Evolutionary conservation across 768 basidiomycete genomes (phyloP).

Genomic region (Pleurotus salmoneostramineus): DNA sequence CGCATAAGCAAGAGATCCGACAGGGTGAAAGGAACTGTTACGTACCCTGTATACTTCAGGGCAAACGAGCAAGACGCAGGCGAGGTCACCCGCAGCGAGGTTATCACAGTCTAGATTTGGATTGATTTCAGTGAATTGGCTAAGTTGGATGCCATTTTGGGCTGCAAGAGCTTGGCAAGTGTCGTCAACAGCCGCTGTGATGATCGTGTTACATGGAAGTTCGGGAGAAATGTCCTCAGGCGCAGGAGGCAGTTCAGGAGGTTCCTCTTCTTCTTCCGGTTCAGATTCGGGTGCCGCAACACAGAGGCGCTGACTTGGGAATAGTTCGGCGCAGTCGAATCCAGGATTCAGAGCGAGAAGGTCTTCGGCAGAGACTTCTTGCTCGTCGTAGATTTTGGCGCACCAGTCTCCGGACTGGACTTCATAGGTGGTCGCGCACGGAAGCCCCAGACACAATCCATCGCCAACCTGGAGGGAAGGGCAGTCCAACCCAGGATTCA

Average conservation of each 20-base stretch:
- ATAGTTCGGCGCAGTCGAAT: neutral
- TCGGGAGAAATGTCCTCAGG: neutral
- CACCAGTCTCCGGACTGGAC: constrained; percentile 7
- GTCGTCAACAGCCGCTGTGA: neutral
- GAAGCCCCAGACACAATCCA: constrained; percentile 4
- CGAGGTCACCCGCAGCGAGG: constrained; percentile 3
- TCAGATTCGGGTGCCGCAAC: neutral
- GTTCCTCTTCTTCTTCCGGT: neutral
- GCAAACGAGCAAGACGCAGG: constrained; percentile 3
- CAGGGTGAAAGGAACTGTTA: neutral
- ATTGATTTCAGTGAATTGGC: constrained; percentile 1
- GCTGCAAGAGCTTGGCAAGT: neutral
- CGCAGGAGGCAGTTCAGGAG: neutral
- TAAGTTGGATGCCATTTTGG: constrained; percentile 1
- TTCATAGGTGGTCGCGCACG: constrained; percentile 4
- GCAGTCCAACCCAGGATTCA: constrained; percentile 8
- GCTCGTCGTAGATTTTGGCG: constrained; percentile 3
- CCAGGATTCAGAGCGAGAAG: constrained; percentile 7
- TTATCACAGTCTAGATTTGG: constrained; percentile 5
- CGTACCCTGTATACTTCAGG: constrained; percentile 6
- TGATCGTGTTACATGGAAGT: neutral
- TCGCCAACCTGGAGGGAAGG: neutral
- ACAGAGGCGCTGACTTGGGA: constrained; percentile 5
- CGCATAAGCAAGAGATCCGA: neutral
- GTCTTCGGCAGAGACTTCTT: constrained; percentile 2